Conservation (phyloP, 78 protist genomes). For the Emiliania huxleyi region DNA sequence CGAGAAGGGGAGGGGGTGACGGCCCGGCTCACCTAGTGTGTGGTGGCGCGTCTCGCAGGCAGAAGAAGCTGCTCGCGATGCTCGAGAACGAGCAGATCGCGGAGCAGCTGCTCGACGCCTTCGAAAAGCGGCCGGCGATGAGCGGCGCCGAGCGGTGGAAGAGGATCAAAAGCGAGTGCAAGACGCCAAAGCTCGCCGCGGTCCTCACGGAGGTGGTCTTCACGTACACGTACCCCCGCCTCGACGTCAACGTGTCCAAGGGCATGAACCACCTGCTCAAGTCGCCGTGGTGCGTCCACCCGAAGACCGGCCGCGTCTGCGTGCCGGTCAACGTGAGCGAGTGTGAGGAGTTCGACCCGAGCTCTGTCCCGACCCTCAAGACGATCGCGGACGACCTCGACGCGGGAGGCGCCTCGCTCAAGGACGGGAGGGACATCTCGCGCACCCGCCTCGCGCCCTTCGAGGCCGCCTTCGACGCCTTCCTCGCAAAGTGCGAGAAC, state of each 20-base stretch:
- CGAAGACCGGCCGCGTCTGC: conserved; percentile 84
- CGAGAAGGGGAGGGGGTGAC: not conserved
- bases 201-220: conserved; percentile 64
- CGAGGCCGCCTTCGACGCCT: conserved; percentile 1
- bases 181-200: not conserved
- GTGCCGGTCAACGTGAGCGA: not conserved
- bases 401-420: not conserved
- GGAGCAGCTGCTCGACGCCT: not conserved
- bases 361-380: not conserved
- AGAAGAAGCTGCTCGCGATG: not conserved
- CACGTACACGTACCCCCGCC: conserved; percentile 78
- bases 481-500: not conserved
- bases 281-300: conserved; percentile 96
- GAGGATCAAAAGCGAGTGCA: not conserved
- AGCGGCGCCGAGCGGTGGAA: not conserved
- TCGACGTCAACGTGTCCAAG: conserved; percentile 91
- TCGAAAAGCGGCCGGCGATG: not conserved
- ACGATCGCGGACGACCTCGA: not conserved
- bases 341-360: conserved; percentile 29
- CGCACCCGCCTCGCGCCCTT: not conserved
- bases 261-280: conserved; percentile 93
- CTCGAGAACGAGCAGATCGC: not conserved
- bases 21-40: not conserved
- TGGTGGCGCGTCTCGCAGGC: no score
- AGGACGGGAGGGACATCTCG: not conserved